Conservation (phyloP, 495 filamentous ascomycete genomes). For the Neurospora africana region DNA sequence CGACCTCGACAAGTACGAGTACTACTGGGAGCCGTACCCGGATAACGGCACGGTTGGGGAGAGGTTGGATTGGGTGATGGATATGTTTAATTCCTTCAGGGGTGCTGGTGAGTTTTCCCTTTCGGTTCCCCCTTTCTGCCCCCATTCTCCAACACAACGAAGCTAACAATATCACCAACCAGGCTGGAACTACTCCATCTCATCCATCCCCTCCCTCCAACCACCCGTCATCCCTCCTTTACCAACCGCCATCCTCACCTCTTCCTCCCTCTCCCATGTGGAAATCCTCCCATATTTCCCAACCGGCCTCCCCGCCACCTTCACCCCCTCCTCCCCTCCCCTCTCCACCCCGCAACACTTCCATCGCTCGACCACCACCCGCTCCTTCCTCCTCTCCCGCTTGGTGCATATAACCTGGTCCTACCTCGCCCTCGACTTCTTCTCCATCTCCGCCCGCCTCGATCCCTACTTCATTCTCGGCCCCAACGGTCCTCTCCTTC, state of each 20-base stretch:
- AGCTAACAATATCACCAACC: not conserved
- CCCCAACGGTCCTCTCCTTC: conserved; percentile 11
- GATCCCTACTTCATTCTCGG: conserved; percentile 65
- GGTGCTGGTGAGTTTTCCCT: conserved; percentile 36
- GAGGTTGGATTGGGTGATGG: conserved; percentile 62
- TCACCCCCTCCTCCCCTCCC: not conserved
- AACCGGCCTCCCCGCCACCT: not conserved
- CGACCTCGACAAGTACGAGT: conserved; percentile 25
- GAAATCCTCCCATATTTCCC: not conserved
- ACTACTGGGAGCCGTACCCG: conserved; percentile 69
- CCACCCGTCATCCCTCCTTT: conserved; percentile 19
- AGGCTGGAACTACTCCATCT: conserved; percentile 68
- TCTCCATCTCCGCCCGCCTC: conserved; percentile 53
- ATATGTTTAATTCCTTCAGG: conserved; percentile 58
- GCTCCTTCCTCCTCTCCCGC: conserved; percentile 36
- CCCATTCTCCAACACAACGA: too few species aligned
- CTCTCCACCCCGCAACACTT: conserved; percentile 16
- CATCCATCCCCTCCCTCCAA: conserved; percentile 44
- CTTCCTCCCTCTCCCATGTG: not conserved
- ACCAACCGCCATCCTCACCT: not conserved
- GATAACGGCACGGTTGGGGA: conserved; percentile 37
- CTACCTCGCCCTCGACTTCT: conserved; percentile 56
- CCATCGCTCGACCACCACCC: conserved; percentile 26
- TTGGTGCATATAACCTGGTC: conserved; percentile 35
- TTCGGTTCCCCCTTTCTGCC: not conserved